A percentile compares a stretch with the other conserved stretches of the same genome.
phyloP scores from a whole-genome alignment of 495 filamentous ascomycete species.

The Oleoguttula mirabilis region DNA sequence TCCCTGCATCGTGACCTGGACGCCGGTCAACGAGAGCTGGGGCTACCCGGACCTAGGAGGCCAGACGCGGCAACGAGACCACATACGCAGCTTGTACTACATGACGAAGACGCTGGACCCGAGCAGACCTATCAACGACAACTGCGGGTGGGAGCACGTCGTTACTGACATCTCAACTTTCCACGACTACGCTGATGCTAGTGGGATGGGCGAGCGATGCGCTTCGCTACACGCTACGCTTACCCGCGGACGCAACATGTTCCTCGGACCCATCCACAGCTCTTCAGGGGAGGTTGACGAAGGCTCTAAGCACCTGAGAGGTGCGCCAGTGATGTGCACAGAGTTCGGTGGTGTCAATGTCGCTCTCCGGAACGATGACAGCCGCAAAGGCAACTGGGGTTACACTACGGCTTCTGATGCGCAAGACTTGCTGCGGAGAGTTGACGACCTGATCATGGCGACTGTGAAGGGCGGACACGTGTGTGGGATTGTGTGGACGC shows the following conservation, averaged over 20 bases:
- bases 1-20: conserved; percentile 50
- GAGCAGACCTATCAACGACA: conserved; percentile 49
- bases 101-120: conserved; percentile 47
- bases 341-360: conserved; percentile 53
- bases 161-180: conserved; percentile 47
- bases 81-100: conserved; percentile 46
- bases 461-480: conserved; percentile 20
- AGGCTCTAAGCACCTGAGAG: conserved; percentile 34
- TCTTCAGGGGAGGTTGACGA: conserved; percentile 25
- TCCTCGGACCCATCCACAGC: conserved; percentile 32
- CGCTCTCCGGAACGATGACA: conserved; percentile 24
- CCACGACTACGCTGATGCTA: conserved; percentile 47
- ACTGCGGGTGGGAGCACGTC: conserved; percentile 54
- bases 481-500: conserved; percentile 28
- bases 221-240: conserved; percentile 36
- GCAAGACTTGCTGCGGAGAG: conserved; percentile 21
- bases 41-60: conserved; percentile 41
- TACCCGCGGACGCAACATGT: conserved; percentile 37
- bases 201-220: conserved; percentile 38
- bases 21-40: conserved; percentile 52
- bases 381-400: conserved; percentile 22
- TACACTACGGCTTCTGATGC: conserved; percentile 25
- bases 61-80: conserved; percentile 43
- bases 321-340: conserved; percentile 44
- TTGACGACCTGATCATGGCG: conserved; percentile 23